Percentiles rank a stretch among this genome's conserved stretches.
phyloP scores from a whole-genome alignment of 2,329 filamentous ascomycete species.

The Trichoderma atrobrunneum region DNA sequence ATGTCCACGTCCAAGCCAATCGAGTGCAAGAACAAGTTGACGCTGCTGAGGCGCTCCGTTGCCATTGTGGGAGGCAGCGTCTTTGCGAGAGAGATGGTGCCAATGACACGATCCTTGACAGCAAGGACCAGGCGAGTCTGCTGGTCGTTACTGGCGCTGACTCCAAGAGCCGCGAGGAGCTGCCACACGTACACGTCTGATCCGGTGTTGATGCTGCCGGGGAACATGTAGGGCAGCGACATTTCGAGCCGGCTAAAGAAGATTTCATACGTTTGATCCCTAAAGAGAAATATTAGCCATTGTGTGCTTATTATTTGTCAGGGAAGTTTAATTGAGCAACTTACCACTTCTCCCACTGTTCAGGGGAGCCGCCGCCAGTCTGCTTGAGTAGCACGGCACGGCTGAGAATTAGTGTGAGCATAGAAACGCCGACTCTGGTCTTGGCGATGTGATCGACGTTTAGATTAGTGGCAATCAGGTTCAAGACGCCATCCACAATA shows the following conservation, averaged over 20 bases:
- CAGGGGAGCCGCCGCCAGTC: conserved; percentile 64
- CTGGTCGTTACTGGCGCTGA: conserved; percentile 88
- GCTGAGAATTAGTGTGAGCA: conserved; percentile 91
- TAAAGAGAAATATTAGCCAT: conserved; percentile 28
- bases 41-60: conserved; percentile 78
- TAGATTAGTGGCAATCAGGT: conserved; percentile 76
- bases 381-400: conserved; percentile 93
- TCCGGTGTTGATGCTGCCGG: conserved; percentile 80
- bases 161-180: conserved; percentile 91
- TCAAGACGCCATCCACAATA: conserved; percentile 86
- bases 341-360: conserved; percentile 78
- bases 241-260: conserved; percentile 88
- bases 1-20: conserved; percentile 96
- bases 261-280: conserved; percentile 75
- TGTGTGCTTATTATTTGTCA: not conserved
- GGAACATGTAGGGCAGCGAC: conserved; percentile 81
- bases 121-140: conserved; percentile 91
- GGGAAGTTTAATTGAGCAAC: conserved; percentile 25
- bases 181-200: conserved; percentile 99
- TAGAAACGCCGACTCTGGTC: conserved; percentile 82
- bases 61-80: conserved; percentile 85
- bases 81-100: conserved; percentile 86
- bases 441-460: conserved; percentile 82
- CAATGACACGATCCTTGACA: conserved; percentile 97
- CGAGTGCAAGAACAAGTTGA: conserved; percentile 97